Conservation (phyloP, 2,329 filamentous ascomycete genomes). For the Herpotrichia juniperi region DNA sequence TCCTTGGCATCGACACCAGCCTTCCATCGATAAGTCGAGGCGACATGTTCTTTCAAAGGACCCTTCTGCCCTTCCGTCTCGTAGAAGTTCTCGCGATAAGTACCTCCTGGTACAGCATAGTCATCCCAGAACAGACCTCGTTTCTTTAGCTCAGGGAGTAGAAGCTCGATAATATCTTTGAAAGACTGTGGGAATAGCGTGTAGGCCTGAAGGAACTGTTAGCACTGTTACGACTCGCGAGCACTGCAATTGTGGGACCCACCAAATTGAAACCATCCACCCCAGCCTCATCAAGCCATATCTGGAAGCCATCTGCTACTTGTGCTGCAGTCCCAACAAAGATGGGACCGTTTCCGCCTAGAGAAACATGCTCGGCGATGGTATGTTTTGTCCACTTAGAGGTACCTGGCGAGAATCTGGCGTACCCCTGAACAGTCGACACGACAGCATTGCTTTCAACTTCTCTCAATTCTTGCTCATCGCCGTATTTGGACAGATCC, state of each 20-base stretch:
- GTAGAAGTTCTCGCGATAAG: conserved; percentile 67
- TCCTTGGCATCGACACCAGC: conserved; percentile 40
- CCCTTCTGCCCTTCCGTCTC: conserved; percentile 56
- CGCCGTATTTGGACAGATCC: conserved; percentile 64
- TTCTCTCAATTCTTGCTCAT: conserved; percentile 67
- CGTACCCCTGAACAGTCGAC: conserved; percentile 62
- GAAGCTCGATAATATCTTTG: conserved; percentile 68
- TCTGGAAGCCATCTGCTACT: conserved; percentile 71
- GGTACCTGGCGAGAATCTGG: conserved; percentile 63
- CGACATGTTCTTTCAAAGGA: conserved; percentile 60
- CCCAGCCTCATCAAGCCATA: conserved; percentile 71
- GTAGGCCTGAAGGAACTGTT: conserved; percentile 54
- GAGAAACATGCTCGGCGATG: conserved; percentile 69
- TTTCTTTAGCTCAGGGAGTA: conserved; percentile 67
- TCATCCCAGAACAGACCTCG: conserved; percentile 64
- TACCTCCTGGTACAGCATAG: conserved; percentile 62
- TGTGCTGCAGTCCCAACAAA: conserved; percentile 68
- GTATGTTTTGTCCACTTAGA: conserved; percentile 76
- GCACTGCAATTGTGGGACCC: conserved; percentile 28
- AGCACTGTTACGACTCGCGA: not conserved
- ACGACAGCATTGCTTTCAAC: conserved; percentile 68
- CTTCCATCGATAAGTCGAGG: conserved; percentile 54
- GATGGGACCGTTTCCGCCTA: conserved; percentile 71
- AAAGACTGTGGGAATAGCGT: conserved; percentile 71
- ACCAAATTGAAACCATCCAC: conserved; percentile 79